These are phyloP conservation scores for Beauveria varroae DNA, from an alignment of 2,329 filamentous ascomycete species.

Conservation along the genomic window DNA sequence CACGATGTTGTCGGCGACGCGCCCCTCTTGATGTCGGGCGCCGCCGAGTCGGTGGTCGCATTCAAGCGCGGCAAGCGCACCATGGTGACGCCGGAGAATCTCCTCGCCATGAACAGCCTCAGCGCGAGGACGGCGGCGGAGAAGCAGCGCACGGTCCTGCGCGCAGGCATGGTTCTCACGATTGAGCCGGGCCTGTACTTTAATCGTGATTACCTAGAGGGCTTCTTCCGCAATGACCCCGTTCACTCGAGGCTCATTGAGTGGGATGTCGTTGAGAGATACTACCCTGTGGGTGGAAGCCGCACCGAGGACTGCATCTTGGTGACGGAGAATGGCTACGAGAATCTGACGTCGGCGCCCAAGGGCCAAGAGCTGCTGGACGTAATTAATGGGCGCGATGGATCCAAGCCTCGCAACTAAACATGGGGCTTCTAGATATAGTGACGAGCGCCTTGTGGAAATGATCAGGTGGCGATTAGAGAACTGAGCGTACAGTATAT, in stretches of 20 bases:
- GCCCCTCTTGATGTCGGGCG: slow-evolving; percentile 22
- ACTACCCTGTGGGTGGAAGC: slow-evolving; percentile 77
- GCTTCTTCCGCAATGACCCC: slow-evolving; percentile 54
- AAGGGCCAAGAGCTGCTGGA: slow-evolving; percentile 66
- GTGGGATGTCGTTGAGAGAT: slow-evolving; percentile 54
- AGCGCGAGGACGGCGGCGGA: slow-evolving; percentile 21
- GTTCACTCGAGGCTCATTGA: slow-evolving; percentile 59
- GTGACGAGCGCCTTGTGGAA: not conserved
- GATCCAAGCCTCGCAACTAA: not conserved
- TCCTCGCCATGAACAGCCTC: slow-evolving; percentile 20
- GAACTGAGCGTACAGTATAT: not conserved
- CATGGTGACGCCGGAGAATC: slow-evolving; percentile 29
- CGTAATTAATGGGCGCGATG: slow-evolving; percentile 40
- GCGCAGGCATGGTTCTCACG: slow-evolving; percentile 63
- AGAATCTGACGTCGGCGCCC: slow-evolving; percentile 75
- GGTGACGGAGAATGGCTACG: slow-evolving; percentile 68
- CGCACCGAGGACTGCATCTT: slow-evolving; percentile 88
- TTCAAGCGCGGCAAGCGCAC: slow-evolving; percentile 32
- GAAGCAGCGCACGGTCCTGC: slow-evolving; percentile 34
- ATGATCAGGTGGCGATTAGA: not conserved
- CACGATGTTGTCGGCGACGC: slow-evolving; percentile 47
- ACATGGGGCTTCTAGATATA: not conserved
- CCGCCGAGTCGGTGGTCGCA: slow-evolving; percentile 19
- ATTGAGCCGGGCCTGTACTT: slow-evolving; percentile 79
- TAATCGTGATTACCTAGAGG: slow-evolving; percentile 63